A percentile compares a stretch with the other conserved stretches of the same genome.
Conservation (phyloP, 257 asterid genomes). For the Gentiana dahurica region DNA sequence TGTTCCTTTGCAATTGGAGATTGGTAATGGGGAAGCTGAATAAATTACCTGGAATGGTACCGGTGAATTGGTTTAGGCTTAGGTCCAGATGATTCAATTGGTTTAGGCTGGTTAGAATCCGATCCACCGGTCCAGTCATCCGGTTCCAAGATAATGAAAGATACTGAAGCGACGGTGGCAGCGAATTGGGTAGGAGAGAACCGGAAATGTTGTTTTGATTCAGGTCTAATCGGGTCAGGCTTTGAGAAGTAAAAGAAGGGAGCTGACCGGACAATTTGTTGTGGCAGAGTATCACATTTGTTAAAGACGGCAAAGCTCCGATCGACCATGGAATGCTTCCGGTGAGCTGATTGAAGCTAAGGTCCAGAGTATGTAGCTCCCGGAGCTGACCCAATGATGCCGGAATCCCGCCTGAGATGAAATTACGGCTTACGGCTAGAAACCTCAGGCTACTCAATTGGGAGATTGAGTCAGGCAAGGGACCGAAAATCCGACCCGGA, state of each 20-base stretch:
- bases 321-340: conserved; percentile 48
- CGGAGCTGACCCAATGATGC: conserved; percentile 51
- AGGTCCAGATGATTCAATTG: conserved; percentile 61
- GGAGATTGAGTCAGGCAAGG: conserved; percentile 52
- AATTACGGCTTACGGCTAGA: conserved; percentile 62
- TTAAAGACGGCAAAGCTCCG: conserved; percentile 47
- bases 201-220: conserved; percentile 77
- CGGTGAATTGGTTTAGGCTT: conserved; percentile 71
- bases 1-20: conserved; percentile 73
- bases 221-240: conserved; percentile 64
- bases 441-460: conserved; percentile 44
- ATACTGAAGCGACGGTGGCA: conserved; percentile 63
- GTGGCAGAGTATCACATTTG: conserved; percentile 61
- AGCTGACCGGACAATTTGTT: conserved; percentile 57
- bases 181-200: conserved; percentile 31
- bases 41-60: conserved; percentile 41
- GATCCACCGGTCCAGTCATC: conserved; percentile 58
- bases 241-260: conserved; percentile 48
- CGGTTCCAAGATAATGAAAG: conserved; percentile 74
- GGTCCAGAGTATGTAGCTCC: conserved; percentile 57
- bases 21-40: conserved; percentile 48
- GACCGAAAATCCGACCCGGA: conserved; percentile 72
- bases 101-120: conserved; percentile 28
- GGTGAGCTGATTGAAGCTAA: conserved; percentile 57
- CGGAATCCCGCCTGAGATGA: conserved; percentile 61